These are phyloP conservation scores for Aaosphaeria pasadenensis DNA, from an alignment of 2,329 filamentous ascomycete species.

Conservation along the genomic window DNA sequence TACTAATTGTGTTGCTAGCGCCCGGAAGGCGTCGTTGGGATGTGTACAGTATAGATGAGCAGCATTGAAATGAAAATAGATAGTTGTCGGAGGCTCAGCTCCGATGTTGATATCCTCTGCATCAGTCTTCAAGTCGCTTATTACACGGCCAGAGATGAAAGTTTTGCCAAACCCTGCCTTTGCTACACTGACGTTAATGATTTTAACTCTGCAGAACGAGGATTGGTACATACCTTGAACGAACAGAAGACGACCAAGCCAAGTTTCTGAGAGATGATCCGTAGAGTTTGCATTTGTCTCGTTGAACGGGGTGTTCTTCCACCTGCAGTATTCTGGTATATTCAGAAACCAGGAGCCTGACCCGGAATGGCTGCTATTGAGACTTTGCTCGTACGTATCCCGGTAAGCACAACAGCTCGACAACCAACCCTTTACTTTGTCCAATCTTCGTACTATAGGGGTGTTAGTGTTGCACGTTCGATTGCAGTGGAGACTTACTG, in stretches of 20 bases:
- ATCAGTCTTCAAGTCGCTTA: conserved; percentile 17
- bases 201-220: neutral
- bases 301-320: conserved; percentile 20
- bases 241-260: conserved; percentile 28
- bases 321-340: conserved; percentile 16
- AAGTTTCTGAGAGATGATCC: conserved; percentile 11
- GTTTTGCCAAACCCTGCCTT: conserved; percentile 30
- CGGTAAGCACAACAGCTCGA: conserved; percentile 10
- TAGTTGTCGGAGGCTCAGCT: conserved; percentile 18
- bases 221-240: conserved; percentile 20
- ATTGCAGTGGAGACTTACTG: conserved; percentile 5
- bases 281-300: conserved; percentile 14
- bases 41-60: conserved; percentile 12
- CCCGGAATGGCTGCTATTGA: conserved; percentile 9
- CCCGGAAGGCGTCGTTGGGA: conserved; percentile 20
- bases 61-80: conserved; percentile 22
- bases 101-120: conserved; percentile 20
- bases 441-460: conserved; percentile 17
- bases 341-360: conserved; percentile 27
- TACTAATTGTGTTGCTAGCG: conserved; percentile 22
- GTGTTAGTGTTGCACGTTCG: conserved; percentile 1
- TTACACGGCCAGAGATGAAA: conserved; percentile 18
- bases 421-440: conserved; percentile 24
- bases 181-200: conserved; percentile 11
- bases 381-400: conserved; percentile 7